Conservation (phyloP, 441 rosid genomes). For the Gossypium aridum region DNA sequence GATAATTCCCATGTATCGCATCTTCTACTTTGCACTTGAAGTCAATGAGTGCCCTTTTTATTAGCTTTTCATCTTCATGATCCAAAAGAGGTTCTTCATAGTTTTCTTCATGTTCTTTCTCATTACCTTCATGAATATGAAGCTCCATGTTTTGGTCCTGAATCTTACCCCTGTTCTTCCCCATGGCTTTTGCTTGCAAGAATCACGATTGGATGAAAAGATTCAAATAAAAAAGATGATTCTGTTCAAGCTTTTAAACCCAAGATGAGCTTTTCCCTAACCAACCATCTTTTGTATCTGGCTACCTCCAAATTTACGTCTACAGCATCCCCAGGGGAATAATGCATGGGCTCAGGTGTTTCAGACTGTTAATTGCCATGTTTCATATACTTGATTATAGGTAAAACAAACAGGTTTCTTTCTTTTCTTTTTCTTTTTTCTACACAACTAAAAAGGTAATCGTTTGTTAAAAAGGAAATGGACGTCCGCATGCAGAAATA, state of each 20-base stretch:
- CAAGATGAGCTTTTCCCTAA: not conserved
- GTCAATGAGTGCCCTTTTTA: conserved; percentile 32
- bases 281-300: not conserved
- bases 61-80: conserved; percentile 14
- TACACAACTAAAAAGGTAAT: not conserved
- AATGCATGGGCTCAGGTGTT: not conserved
- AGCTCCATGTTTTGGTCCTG: not conserved
- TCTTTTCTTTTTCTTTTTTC: not conserved
- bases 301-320: not conserved
- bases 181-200: not conserved
- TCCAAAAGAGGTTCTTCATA: not conserved
- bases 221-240: not conserved
- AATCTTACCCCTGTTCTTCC: conserved; percentile 2
- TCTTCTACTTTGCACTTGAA: conserved; percentile 40
- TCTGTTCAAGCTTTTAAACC: not conserved
- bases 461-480: not conserved
- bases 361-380: not conserved
- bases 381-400: not conserved
- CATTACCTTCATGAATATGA: not conserved
- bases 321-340: not conserved
- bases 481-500: not conserved
- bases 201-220: not conserved
- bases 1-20: conserved; percentile 38
- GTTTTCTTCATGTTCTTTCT: not conserved
- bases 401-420: not conserved